Percentiles rank a stretch among this genome's conserved stretches.
Evolutionary conservation across 1,139 yeast genomes (phyloP).

Genomic region (Sugiyamaella pinicola): DNA sequence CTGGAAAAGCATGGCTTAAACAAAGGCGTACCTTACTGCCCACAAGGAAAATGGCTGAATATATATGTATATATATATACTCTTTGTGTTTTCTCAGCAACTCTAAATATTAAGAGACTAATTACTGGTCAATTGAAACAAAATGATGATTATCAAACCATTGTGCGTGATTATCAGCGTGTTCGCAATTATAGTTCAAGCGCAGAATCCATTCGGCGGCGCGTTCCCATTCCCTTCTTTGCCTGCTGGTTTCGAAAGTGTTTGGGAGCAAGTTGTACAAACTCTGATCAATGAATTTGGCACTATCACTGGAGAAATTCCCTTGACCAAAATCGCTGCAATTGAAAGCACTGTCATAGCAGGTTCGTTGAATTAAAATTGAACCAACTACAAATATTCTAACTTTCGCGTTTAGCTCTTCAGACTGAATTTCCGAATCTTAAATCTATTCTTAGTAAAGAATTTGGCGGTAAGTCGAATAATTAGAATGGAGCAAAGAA

Average conservation of each 20-base stretch:
- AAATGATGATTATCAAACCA: too few species aligned
- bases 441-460: slow-evolving; percentile 6
- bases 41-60: too few species aligned
- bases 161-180: background rate
- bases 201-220: background rate
- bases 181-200: background rate
- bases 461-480: slow-evolving; percentile 6
- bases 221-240: background rate
- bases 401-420: background rate
- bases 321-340: background rate
- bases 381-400: background rate
- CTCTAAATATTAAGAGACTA: too few species aligned
- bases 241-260: slow-evolving; percentile 1
- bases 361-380: background rate
- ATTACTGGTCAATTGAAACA: too few species aligned
- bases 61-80: too few species aligned
- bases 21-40: too few species aligned
- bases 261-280: background rate
- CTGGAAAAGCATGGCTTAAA: background rate
- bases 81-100: too few species aligned
- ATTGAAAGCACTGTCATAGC: background rate
- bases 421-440: slow-evolving; percentile 1
- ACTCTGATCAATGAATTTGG: background rate
- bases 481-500: too few species aligned
- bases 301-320: slow-evolving; percentile 1